phyloP scores from a whole-genome alignment of 345 rosid genomes.

The Theobroma cacao region DNA sequence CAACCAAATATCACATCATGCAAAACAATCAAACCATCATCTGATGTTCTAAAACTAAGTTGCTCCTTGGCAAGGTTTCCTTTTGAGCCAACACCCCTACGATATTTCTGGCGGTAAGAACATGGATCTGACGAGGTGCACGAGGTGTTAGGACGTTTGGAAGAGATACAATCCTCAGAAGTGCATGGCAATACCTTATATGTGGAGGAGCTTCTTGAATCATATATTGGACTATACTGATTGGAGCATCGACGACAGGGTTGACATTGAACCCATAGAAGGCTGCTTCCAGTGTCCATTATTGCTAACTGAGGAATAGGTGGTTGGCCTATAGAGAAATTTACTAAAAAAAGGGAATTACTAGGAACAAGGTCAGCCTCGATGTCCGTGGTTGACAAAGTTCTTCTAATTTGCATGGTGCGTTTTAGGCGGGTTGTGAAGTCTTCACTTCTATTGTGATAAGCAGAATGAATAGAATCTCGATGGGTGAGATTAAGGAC shows the following conservation, averaged over 20 bases:
- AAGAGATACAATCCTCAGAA: conserved; percentile 20
- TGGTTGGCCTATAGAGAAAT: conserved; percentile 59
- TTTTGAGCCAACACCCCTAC: not conserved
- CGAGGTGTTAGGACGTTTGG: not conserved
- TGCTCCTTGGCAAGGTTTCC: not conserved
- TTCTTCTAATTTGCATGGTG: conserved; percentile 24
- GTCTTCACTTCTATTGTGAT: conserved; percentile 15
- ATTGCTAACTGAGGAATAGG: conserved; percentile 45
- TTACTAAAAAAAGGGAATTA: conserved; percentile 29
- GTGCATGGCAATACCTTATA: conserved; percentile 34
- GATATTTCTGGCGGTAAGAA: not conserved
- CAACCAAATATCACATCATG: not conserved
- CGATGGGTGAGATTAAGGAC: not conserved
- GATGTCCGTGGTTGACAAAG: conserved; percentile 8
- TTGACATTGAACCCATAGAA: conserved; percentile 57
- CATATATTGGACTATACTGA: conserved; percentile 25
- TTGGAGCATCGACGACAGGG: conserved; percentile 38
- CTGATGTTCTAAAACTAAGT: conserved; percentile 1
- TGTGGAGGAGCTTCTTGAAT: conserved; percentile 46
- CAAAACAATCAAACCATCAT: not conserved
- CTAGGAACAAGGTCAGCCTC: conserved; percentile 27
- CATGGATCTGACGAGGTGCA: not conserved
- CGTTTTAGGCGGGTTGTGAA: conserved; percentile 17
- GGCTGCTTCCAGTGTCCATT: conserved; percentile 60
- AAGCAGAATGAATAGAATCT: conserved; percentile 14